A percentile compares a stretch with the other conserved stretches of the same genome.
Conservation (phyloP, 495 filamentous ascomycete genomes). For the Chaetomidium leptoderma region DNA sequence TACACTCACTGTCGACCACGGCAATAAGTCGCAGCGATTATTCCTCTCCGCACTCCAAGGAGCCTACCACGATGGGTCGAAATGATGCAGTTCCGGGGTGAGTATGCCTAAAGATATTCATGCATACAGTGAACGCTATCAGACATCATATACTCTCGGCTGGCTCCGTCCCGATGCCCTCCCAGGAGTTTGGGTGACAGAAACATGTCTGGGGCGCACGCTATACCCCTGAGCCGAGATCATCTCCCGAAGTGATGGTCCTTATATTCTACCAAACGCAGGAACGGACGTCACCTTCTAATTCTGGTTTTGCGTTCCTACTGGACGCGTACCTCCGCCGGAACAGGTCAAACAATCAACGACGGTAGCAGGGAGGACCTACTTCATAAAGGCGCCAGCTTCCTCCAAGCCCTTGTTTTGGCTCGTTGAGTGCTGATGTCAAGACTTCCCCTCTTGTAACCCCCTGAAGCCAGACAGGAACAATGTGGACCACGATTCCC, state of each 20-base stretch:
- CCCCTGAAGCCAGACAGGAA: neutral
- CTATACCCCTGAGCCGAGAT: neutral
- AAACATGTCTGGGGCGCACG: neutral
- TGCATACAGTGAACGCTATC: neutral
- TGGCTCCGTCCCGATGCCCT: neutral
- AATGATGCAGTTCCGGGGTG: too few species aligned
- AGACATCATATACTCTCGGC: neutral
- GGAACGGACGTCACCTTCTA: neutral
- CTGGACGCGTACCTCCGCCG: neutral
- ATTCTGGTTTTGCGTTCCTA: neutral
- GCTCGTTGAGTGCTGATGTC: too few species aligned
- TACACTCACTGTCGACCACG: neutral
- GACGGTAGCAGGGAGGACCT: too few species aligned
- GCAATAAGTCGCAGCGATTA: neutral
- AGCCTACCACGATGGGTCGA: too few species aligned
- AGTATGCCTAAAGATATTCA: neutral
- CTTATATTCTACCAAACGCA: neutral
- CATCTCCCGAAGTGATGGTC: neutral
- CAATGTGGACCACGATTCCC: slow-evolving; percentile 3
- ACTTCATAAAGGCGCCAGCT: neutral
- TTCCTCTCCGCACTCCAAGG: neutral
- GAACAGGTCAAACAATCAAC: neutral
- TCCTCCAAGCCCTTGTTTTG: neutral
- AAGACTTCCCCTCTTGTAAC: too few species aligned
- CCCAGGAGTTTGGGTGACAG: neutral